phyloP scores from a whole-genome alignment of 108 stramenopile species.

The Asterionellopsis glacialis region DNA sequence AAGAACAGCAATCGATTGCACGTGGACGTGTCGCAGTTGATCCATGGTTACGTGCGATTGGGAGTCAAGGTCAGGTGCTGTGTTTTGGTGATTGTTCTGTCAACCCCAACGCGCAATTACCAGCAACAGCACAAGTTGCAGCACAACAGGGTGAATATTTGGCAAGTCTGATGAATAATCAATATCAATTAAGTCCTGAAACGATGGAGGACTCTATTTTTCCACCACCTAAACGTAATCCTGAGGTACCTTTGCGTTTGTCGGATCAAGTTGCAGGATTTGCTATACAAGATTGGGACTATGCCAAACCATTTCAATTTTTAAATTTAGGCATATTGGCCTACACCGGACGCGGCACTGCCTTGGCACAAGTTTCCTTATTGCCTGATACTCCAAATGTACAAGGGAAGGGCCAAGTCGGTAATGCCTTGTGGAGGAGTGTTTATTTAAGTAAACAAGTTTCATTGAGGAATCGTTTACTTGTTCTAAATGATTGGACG shows the following conservation, averaged over 20 bases:
- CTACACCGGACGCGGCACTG: constrained; percentile 87
- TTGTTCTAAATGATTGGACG: constrained; percentile 90
- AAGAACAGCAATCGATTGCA: constrained; percentile 46
- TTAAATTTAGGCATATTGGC: constrained; percentile 93
- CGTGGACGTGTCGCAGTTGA: constrained; percentile 87
- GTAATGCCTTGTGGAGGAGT: constrained; percentile 74
- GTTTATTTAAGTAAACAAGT: constrained; percentile 93
- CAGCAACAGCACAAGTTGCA: constrained; percentile 92
- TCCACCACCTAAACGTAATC: constrained; percentile 42
- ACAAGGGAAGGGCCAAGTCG: constrained; percentile 72
- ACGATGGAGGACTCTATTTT: constrained; percentile 15
- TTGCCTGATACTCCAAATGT: constrained; percentile 54
- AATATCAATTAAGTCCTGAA: constrained; percentile 62
- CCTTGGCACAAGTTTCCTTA: constrained; percentile 73
- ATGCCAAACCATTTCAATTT: constrained; percentile 93
- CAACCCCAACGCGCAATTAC: constrained; percentile 48
- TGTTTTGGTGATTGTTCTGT: constrained; percentile 91
- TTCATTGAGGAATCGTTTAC: constrained; percentile 76
- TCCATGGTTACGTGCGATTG: constrained; percentile 88
- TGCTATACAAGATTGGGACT: constrained; percentile 41
- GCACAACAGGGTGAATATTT: constrained; percentile 91
- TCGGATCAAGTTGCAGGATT: constrained; percentile 66
- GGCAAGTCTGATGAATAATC: constrained; percentile 70
- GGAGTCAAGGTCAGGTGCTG: constrained; percentile 71
- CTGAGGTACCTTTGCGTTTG: constrained; percentile 14